Base-by-base conservation (phyloP, 768 basidiomycete species). In the Boletus pseudo-olivaceus region DNA sequence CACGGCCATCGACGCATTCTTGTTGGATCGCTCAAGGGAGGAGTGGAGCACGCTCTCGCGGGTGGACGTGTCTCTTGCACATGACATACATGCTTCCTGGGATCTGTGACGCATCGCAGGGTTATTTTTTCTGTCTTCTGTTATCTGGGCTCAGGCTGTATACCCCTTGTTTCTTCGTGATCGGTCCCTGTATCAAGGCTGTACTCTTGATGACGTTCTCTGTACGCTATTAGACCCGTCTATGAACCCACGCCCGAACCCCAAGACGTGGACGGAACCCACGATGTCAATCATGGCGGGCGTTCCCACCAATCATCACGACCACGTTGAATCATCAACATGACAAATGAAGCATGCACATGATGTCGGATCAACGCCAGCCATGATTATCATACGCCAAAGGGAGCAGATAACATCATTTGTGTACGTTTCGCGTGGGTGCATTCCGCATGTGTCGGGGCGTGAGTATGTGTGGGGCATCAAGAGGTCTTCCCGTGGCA, bases 71-170 rank as follows among this genome's bases (percentile, higher is more conserved):
- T 57, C 56, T 4, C 55, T 69, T 10, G 47, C 51, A 0, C 53
- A 50, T 0, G 66, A 56, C 43, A 47, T 67, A 2, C 43, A 32
- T 2, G 62, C 66, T 11, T 49, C 57, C 5, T 69, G 68, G 68
- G 58, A 55, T 35, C 34, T 69, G 5, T 71, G 56, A 59, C 46
- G 27, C 6, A 32, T 45, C 34, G 32, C 19, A 11, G 40, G 20
- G 33, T 43, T 30, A 19, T 42, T 48, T 35, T 14, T 3, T 5
- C 30, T 32, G 14, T 56, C 40, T 29, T 39, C 5, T 14, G 49
- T 47, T 47, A 23, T 48, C 49, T 50, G 20, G 49, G 20, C 17
- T 27, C 3, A 5, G 23, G 17, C n/a, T 17, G 4, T 47, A 48
- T 51, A 51, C 45, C 50, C 50, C 4, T 11, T 35, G 15, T 29